Evolutionary conservation across 177 flowering plant species (phyloP), one percentile per base, ranked within the genome.

Genomic region (Vitis hybrid): DNA sequence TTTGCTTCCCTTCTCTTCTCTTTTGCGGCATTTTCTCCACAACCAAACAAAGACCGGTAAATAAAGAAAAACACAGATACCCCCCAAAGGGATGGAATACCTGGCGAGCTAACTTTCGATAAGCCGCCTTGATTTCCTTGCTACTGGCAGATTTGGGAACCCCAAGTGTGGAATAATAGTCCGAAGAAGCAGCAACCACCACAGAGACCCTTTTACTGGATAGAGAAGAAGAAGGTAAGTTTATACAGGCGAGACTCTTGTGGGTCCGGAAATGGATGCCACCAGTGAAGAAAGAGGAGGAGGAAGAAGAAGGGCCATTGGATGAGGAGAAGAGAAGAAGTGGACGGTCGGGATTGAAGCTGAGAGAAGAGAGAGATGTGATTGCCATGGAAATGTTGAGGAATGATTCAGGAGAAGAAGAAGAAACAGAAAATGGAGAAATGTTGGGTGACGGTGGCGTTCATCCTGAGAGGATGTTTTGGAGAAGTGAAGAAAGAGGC

Each of bases 111-210:
- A 94, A 76, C 77, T 57, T 91, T 39, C 99, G 83, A 67, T 93
- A 95, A 57, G 99, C 99, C 2, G 97, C 88, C 72, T 95, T 95
- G 60, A 95, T 95, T 51, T 92, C 99, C 78, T 91, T 91, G 67
- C 59, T 55, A 56, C 49, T 82, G 7, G 99, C 99, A 5, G 98
- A 90, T 77, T 88, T 92, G 51, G 94, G 71, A 18, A 93, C 88
- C 1, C 98, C 99, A n/a, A 95, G 95, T 69, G 97, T 92, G 3
- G 96, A 76, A 66, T 95, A 95, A 76, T 93, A 93, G 66, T 95
- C 98, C 0, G 90, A 88, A 26, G 95, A 80, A 48, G 92, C 89
- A 31, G 61, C 59, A 16, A 83, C 65, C 39, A 74, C 72, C 6
- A 71, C 63, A 48, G 52, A 58, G 56, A 51, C 59, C 64, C 69